Conservation (phyloP, 2,329 filamentous ascomycete species). For the Scleromitrula shiraiana region DNA sequence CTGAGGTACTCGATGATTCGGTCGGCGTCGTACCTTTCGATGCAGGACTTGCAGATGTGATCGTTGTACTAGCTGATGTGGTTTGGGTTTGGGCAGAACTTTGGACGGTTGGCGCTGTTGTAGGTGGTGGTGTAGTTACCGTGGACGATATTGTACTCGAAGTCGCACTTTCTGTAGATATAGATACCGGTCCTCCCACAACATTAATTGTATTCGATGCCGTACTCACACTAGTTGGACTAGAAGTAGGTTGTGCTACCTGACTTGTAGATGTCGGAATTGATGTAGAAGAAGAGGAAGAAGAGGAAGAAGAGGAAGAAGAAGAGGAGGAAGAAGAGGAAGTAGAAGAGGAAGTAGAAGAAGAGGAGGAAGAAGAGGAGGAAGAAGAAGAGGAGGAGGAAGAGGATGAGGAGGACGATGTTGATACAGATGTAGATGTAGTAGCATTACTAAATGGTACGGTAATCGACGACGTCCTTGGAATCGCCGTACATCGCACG, state of each 20-base stretch:
- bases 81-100: constrained; percentile 1
- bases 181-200: constrained; percentile 1
- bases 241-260: constrained; percentile 10
- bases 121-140: not conserved
- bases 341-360: not conserved
- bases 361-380: not conserved
- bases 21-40: constrained; percentile 23
- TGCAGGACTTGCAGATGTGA: constrained; percentile 13
- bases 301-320: not conserved
- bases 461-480: constrained; percentile 27
- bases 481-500: constrained; percentile 47
- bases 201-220: constrained; percentile 23
- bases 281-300: not conserved
- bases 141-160: not conserved
- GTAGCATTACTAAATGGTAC: constrained; percentile 6
- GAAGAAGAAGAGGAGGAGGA: not conserved
- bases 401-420: not conserved
- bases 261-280: constrained; percentile 9
- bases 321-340: not conserved
- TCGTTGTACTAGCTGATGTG: not conserved
- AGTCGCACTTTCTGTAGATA: constrained; percentile 5
- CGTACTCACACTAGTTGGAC: constrained; percentile 39
- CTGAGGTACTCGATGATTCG: constrained; percentile 19
- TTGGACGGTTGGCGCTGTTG: not conserved
- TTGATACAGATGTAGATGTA: not conserved